Evolutionary conservation across 2,329 filamentous ascomycete genomes (phyloP), one percentile per base, ranked within the genome.

Genomic region (Epichloe typhina): DNA sequence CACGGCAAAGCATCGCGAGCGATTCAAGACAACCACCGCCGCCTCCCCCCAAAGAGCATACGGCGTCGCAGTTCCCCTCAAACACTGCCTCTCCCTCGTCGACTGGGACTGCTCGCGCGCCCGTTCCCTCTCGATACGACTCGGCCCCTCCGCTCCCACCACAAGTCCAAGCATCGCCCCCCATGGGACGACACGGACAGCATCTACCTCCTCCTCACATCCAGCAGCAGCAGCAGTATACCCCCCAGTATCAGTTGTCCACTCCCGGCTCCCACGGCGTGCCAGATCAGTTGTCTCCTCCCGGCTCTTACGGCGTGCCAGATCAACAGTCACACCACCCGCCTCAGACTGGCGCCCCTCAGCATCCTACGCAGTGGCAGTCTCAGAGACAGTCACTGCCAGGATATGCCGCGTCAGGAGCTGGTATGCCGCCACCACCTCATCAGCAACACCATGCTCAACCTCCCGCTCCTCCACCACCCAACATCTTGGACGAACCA

Each of bases 401-500:
- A 8, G 47, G 48, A 15, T 50, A 52, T 37, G 50, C 49, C 13
- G 40, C 46, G 52, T 48, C 23, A 23, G 50, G 49, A 55, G 38
- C 40, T 38, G 41, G 47, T 9, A n/a, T 40, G 49, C 31, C 41
- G n/a, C n/a, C 48, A 19, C 41, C 46, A 26, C 41, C 46, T 9
- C 7, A 46, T 23, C 46, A 57, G 19, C 57, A 55, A 21, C 49
- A 52, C 39, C 52, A 46, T 4, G 23, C 17, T 19, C 56, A 53
- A 49, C 13, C 40, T 49, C 47, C 15, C 39, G 55, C 61, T 37
- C 64, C 63, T 50, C 73, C 67, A 26, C 74, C 66, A 26, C 76
- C 68, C 2, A 77, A 82, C 60, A 58, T 69, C 26, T 72, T 82
- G 58, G 78, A 82, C 54, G 76, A 77, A 50, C 77, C 79, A 35